phyloP scores from a whole-genome alignment of 768 basidiomycete genomes.

The Panaeolus cyanescens region DNA sequence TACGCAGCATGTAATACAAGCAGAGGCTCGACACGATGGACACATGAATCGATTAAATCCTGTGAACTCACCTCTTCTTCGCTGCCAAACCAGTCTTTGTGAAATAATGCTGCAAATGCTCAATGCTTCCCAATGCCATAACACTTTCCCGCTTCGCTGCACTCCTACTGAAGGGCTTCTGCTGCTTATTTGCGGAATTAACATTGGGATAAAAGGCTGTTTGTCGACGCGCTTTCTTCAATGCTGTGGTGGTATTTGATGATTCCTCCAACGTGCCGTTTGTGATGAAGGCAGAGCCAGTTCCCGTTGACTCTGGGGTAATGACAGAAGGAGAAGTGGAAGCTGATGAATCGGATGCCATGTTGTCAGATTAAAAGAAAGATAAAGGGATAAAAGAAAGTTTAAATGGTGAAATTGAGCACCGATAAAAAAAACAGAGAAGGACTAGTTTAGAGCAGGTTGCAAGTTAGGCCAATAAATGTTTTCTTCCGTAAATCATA shows the following conservation, averaged over 20 bases:
- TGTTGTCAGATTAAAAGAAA: constrained; percentile 12
- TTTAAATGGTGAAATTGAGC: background rate
- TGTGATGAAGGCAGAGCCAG: constrained; percentile 13
- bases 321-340: constrained; percentile 54
- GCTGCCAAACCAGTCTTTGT: constrained; percentile 82
- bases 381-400: background rate
- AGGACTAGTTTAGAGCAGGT: background rate
- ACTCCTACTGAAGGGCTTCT: constrained; percentile 86
- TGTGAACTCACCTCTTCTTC: constrained; percentile 63
- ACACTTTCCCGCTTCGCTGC: constrained; percentile 94
- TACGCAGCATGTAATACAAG: background rate
- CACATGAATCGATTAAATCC: constrained; percentile 1
- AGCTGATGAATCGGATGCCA: constrained; percentile 45
- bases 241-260: constrained; percentile 18
- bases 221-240: constrained; percentile 60
- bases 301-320: constrained; percentile 64
- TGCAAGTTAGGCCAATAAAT: background rate
- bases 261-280: constrained; percentile 23
- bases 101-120: constrained; percentile 94
- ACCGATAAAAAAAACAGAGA: background rate
- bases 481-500: constrained; percentile 1
- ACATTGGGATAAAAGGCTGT: constrained; percentile 80
- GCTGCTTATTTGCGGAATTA: constrained; percentile 68
- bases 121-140: constrained; percentile 93
- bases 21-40: background rate